phyloP scores from a whole-genome alignment of 176 grass and related monocot species.

The Zoysia japonica region DNA sequence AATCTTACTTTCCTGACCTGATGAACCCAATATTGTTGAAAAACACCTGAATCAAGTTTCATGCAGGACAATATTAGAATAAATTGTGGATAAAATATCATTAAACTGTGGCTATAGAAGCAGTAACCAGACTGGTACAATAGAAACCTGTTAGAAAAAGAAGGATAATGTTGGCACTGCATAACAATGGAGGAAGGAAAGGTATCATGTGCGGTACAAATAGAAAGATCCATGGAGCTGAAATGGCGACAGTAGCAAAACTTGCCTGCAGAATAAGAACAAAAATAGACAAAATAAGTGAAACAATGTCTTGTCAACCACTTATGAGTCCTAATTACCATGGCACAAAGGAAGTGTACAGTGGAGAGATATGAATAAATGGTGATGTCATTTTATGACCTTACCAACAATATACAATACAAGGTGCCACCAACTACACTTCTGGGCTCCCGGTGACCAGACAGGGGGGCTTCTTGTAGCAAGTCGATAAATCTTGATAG shows the following conservation, averaged over 20 bases:
- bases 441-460: slow-evolving; percentile 76
- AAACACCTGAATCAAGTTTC: slow-evolving; percentile 63
- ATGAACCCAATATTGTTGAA: slow-evolving; percentile 98
- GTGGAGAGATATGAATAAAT: background rate
- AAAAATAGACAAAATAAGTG: slow-evolving; percentile 13
- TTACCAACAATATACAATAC: slow-evolving; percentile 94
- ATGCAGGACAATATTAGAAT: slow-evolving; percentile 28
- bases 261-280: slow-evolving; percentile 63
- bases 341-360: background rate
- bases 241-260: slow-evolving; percentile 71
- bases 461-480: slow-evolving; percentile 80
- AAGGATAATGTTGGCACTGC: slow-evolving; percentile 82
- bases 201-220: slow-evolving; percentile 62
- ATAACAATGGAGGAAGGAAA: slow-evolving; percentile 60
- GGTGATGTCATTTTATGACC: slow-evolving; percentile 14
- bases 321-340: background rate
- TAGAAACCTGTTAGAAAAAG: slow-evolving; percentile 76
- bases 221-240: slow-evolving; percentile 92
- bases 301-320: background rate
- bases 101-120: slow-evolving; percentile 25
- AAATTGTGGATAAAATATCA: slow-evolving; percentile 13
- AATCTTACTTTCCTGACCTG: slow-evolving; percentile 98
- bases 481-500: slow-evolving; percentile 81
- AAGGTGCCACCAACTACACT: slow-evolving; percentile 78
- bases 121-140: slow-evolving; percentile 8